Percentiles rank a stretch among this genome's conserved stretches.
These are phyloP conservation scores for Endoconidiophora laricicola DNA, from an alignment of 2,329 filamentous ascomycete species.

Conservation along the genomic window DNA sequence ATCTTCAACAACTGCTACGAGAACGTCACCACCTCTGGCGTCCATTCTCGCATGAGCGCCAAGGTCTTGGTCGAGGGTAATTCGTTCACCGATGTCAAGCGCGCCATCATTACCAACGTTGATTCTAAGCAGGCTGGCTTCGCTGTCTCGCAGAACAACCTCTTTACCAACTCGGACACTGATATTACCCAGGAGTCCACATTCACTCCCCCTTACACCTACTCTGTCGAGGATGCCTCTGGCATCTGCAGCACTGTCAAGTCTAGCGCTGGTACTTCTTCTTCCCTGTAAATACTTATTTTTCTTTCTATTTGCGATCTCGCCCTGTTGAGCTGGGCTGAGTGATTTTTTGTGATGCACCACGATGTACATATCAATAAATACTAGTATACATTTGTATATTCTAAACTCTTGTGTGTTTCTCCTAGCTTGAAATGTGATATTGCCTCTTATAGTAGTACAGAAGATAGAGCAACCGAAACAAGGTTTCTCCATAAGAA, in stretches of 20 bases:
- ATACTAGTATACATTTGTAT: too few relatives aligned
- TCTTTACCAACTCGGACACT: constrained; percentile 24
- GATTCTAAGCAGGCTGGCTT: constrained; percentile 29
- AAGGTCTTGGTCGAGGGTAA: constrained; percentile 38
- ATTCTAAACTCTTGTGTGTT: too few relatives aligned
- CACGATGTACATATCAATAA: too few relatives aligned
- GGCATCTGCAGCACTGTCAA: constrained; percentile 16
- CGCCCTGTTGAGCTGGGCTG: too few relatives aligned
- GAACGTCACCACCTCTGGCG: constrained; percentile 26
- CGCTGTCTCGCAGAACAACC: constrained; percentile 26
- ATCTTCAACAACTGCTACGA: constrained; percentile 28
- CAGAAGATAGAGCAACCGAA: too few relatives aligned
- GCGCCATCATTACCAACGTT: constrained; percentile 24
- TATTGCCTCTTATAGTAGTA: too few relatives aligned
- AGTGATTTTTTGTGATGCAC: too few relatives aligned
- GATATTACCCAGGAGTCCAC: constrained; percentile 21
- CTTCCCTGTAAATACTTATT: constrained; percentile 9
- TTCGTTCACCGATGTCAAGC: constrained; percentile 28
- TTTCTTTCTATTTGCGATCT: too few relatives aligned
- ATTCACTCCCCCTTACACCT: constrained; percentile 20
- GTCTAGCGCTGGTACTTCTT: constrained; percentile 13
- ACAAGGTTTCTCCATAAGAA: too few relatives aligned
- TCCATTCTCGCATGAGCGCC: constrained; percentile 36
- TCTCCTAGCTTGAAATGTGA: too few relatives aligned
- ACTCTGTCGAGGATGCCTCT: constrained; percentile 15